Evolutionary conservation across 257 asterid species (phyloP).

Genomic region (Cruciata laevipes): DNA sequence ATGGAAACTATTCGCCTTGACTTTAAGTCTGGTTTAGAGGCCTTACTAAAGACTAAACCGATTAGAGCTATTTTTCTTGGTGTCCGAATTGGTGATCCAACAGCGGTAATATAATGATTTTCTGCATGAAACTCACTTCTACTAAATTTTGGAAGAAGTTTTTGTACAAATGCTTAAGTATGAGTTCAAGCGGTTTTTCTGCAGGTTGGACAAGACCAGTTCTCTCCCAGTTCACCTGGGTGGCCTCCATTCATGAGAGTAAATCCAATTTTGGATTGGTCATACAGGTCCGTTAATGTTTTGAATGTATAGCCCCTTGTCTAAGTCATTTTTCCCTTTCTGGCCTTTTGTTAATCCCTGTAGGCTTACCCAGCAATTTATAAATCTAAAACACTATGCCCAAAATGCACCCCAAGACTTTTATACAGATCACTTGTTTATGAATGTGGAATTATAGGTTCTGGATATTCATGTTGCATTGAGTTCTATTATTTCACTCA

Average conservation of each 20-base stretch:
- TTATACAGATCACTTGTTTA: too few species aligned
- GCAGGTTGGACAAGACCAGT: constrained; percentile 92
- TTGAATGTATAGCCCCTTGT: constrained; percentile 4
- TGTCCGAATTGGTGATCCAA: constrained; percentile 91
- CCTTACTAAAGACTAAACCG: constrained; percentile 63
- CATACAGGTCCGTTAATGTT: constrained; percentile 54
- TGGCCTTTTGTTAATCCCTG: not conserved
- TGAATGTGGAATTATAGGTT: not conserved
- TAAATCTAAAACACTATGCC: not conserved
- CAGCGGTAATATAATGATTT: constrained; percentile 50
- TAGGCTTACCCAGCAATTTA: not conserved
- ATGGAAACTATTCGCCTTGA: constrained; percentile 82
- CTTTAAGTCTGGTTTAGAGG: constrained; percentile 86
- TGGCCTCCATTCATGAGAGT: constrained; percentile 99
- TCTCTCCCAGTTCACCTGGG: constrained; percentile 93
- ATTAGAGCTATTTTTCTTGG: constrained; percentile 90
- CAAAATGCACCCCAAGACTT: not conserved
- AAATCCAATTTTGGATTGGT: constrained; percentile 97
- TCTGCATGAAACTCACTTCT: not conserved
- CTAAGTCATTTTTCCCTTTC: not conserved
- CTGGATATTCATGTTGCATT: not conserved
- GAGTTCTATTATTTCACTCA: not conserved
- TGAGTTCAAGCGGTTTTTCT: constrained; percentile 16
- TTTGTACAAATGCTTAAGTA: not conserved
- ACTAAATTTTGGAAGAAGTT: not conserved